Percentiles rank a stretch among this genome's conserved stretches.
phyloP scores from a whole-genome alignment of 257 asterid genomes.

The Agastache rugosa region DNA sequence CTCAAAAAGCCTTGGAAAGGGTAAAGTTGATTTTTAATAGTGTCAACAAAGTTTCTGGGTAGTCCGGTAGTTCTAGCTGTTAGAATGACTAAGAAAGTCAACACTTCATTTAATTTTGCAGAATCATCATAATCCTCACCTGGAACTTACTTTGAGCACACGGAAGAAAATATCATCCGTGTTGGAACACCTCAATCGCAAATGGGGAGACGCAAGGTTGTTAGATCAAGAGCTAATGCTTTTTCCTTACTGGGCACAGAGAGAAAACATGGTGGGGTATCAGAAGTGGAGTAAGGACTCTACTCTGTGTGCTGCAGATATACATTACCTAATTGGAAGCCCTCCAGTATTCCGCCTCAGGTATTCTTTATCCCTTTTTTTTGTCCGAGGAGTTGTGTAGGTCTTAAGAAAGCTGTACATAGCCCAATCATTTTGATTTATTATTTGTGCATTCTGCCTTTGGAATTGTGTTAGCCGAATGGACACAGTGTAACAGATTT shows the following conservation, averaged over 20 bases:
- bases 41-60: slow-evolving; percentile 1
- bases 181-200: slow-evolving; percentile 88
- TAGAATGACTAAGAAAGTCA: slow-evolving; percentile 5
- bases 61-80: slow-evolving; percentile 22
- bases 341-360: slow-evolving; percentile 94
- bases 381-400: slow-evolving; percentile 5
- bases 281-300: slow-evolving; percentile 91
- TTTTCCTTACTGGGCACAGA: slow-evolving; percentile 77
- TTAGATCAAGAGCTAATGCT: slow-evolving; percentile 71
- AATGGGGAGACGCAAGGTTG: slow-evolving; percentile 79
- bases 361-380: slow-evolving; percentile 40
- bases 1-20: slow-evolving; percentile 87
- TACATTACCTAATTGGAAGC: slow-evolving; percentile 69
- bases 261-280: slow-evolving; percentile 63
- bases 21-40: slow-evolving; percentile 45
- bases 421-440: slow-evolving; percentile 29
- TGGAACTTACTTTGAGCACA: slow-evolving; percentile 88
- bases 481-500: slow-evolving; percentile 34
- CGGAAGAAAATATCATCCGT: slow-evolving; percentile 92
- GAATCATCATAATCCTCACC: slow-evolving; percentile 89
- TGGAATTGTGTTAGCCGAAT: slow-evolving; percentile 24
- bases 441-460: slow-evolving; percentile 44
- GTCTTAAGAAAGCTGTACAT: slow-evolving; percentile 19
- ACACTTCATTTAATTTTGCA: slow-evolving; percentile 39
- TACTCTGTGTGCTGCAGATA: slow-evolving; percentile 84